Evolutionary conservation across 2,329 filamentous ascomycete species (phyloP), one percentile per base, ranked within the genome.

Genomic region (Pseudocercospora musae): DNA sequence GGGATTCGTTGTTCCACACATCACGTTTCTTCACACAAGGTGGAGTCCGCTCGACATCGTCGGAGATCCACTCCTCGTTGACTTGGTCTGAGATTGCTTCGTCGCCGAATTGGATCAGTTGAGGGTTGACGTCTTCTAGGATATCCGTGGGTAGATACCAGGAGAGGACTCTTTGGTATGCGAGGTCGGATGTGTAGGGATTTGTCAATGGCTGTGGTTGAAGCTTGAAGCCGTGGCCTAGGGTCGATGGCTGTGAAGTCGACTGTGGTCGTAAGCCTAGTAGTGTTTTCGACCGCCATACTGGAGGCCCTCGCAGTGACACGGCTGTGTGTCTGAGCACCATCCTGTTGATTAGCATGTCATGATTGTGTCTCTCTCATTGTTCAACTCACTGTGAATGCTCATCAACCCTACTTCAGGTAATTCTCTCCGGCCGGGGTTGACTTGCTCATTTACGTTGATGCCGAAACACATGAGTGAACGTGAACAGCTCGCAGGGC

Each of bases 21-120:
- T 87, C 84, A 10, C 85, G 79, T 1, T 85, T 82, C 46, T 81
- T 81, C 3, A 90, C 74, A 31, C 85, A 85, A 0, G 88, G 87
- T 49, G 84, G 82, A 65, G 89, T 87, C 46, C 78, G 80, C 73
- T 91, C 89, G 0, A 88, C 84, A 71, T n/a, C n/a, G n/a, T 91
- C 86, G 0, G 84, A 83, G 18, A 88, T 37, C 50, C 49, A 60
- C n/a, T n/a, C n/a, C 65, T 80, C 72, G 49, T 89, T 81, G n/a
- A 87, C 76, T 50, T 80, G 72, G 20, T 82, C 79, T 0, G 82
- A 80, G 23, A 89, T 74, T 9, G 86, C 83, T 27, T 83, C 78
- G 18, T 81, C 74, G 48, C 81, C 84, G 29, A 87, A 78, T 8
- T 75, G 69, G 7, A 77, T 73, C 11, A 85, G 64, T 13, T 71